These are phyloP conservation scores for Verticillium zaregamsianum DNA, from an alignment of 2,329 filamentous ascomycete species.

Conservation along the genomic window DNA sequence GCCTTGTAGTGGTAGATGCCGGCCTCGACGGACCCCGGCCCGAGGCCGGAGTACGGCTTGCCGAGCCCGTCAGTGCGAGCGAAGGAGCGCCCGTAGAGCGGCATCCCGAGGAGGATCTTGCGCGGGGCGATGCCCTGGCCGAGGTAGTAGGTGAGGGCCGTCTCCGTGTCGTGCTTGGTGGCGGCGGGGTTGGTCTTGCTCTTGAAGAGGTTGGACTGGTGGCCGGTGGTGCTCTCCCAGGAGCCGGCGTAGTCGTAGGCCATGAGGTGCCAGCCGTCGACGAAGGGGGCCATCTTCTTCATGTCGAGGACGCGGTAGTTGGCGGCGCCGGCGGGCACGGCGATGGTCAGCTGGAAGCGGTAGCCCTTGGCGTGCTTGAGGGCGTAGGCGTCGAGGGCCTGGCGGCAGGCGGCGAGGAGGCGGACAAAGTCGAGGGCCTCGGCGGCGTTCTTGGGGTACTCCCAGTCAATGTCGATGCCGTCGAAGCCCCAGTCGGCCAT, in stretches of 20 bases:
- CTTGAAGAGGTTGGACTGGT: conserved; percentile 66
- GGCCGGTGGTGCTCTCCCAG: conserved; percentile 59
- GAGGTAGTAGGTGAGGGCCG: conserved; percentile 61
- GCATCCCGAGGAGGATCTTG: conserved; percentile 74
- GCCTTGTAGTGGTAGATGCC: conserved; percentile 72
- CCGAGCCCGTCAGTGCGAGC: conserved; percentile 64
- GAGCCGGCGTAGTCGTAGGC: conserved; percentile 67
- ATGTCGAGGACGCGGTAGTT: conserved; percentile 50
- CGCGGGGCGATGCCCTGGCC: conserved; percentile 49
- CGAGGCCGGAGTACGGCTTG: conserved; percentile 57
- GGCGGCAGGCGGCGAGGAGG: conserved; percentile 37
- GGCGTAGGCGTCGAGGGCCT: conserved; percentile 39
- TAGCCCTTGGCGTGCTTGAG: conserved; percentile 32
- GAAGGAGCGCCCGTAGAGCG: conserved; percentile 77
- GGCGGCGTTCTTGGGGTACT: conserved; percentile 37
- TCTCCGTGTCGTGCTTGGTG: conserved; percentile 67
- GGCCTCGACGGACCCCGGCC: conserved; percentile 50
- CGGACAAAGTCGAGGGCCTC: conserved; percentile 37
- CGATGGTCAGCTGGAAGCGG: conserved; percentile 48
- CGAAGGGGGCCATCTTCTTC: conserved; percentile 47
- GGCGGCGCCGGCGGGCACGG: conserved; percentile 40
- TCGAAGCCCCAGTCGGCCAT: conserved; percentile 64
- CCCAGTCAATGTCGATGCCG: conserved; percentile 55
- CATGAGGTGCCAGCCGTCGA: conserved; percentile 62
- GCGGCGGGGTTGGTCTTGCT: conserved; percentile 44